Conservation (phyloP, 805 yeast genomes). For the Saccharomycopsis fibuligera region DNA sequence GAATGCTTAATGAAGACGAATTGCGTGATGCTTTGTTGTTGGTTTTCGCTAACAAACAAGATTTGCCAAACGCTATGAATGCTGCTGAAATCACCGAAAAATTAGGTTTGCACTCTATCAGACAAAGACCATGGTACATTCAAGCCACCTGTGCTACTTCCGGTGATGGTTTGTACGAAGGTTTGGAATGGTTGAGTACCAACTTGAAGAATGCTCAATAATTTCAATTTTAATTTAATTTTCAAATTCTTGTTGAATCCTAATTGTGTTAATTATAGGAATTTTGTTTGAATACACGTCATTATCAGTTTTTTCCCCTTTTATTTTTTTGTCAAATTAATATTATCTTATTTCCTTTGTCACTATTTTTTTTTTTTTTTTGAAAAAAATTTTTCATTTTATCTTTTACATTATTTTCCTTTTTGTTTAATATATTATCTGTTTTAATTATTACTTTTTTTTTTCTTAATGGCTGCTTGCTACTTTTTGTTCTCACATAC, state of each 20-base stretch:
- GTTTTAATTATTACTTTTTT: too few species aligned
- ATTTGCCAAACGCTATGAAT: slow-evolving; percentile 97
- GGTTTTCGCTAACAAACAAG: slow-evolving; percentile 97
- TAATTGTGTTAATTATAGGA: slow-evolving; percentile 8
- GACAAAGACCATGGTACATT: slow-evolving; percentile 99
- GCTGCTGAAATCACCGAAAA: slow-evolving; percentile 98
- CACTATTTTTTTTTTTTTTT: not conserved
- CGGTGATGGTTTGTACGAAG: slow-evolving; percentile 97
- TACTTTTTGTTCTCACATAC: too few species aligned
- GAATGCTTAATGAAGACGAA: slow-evolving; percentile 98
- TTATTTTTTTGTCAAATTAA: too few species aligned
- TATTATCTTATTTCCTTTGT: not conserved
- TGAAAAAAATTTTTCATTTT: not conserved
- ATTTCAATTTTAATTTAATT: slow-evolving; percentile 2
- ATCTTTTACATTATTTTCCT: too few species aligned
- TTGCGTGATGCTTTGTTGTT: slow-evolving; percentile 92
- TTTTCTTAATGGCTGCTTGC: too few species aligned
- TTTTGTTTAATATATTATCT: too few species aligned
- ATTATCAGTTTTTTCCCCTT: not conserved
- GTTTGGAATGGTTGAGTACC: slow-evolving; percentile 93
- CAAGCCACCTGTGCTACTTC: slow-evolving; percentile 99
- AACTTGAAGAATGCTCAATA: slow-evolving; percentile 69
- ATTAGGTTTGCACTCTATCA: slow-evolving; percentile 91
- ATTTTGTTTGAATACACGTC: slow-evolving; percentile 12
- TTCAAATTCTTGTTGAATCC: not conserved